Conservation (phyloP, 2,329 filamentous ascomycete species). For the Septoria linicola region DNA sequence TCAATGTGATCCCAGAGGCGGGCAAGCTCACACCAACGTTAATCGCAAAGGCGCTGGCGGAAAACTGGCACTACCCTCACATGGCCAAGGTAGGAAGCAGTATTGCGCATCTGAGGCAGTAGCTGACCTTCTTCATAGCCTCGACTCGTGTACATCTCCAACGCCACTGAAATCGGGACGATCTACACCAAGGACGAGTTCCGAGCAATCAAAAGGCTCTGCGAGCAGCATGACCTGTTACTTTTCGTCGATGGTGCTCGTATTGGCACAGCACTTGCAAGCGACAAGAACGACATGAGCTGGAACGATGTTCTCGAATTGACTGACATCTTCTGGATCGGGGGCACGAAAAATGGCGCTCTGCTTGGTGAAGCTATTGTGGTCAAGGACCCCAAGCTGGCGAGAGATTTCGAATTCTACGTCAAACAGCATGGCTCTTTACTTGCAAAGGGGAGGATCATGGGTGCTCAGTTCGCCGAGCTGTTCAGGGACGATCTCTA, state of each 20-base stretch:
- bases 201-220: constrained; percentile 6
- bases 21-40: constrained; percentile 8
- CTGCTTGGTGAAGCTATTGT: constrained; percentile 9
- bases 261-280: constrained; percentile 1
- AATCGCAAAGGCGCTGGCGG: constrained; percentile 7
- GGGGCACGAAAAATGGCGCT: constrained; percentile 10
- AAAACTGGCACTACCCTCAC: constrained; percentile 12
- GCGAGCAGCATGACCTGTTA: constrained; percentile 3
- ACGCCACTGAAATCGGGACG: constrained; percentile 10
- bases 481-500: constrained; percentile 9
- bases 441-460: constrained; percentile 9
- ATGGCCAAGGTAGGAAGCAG: constrained; percentile 4
- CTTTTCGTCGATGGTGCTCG: constrained; percentile 7
- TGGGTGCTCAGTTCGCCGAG: constrained; percentile 8
- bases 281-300: constrained; percentile 9
- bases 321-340: constrained; percentile 13
- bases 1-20: constrained; percentile 6
- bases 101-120: too few relatives aligned
- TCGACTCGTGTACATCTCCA: constrained; percentile 9
- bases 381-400: constrained; percentile 2
- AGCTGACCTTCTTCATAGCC: not conserved
- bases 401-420: constrained; percentile 10
- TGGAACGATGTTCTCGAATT: constrained; percentile 12
- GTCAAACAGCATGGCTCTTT: constrained; percentile 8
- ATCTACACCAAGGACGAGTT: constrained; percentile 7